These are phyloP conservation scores for Geosmithia morbida DNA, from an alignment of 2,329 filamentous ascomycete species.

Conservation along the genomic window DNA sequence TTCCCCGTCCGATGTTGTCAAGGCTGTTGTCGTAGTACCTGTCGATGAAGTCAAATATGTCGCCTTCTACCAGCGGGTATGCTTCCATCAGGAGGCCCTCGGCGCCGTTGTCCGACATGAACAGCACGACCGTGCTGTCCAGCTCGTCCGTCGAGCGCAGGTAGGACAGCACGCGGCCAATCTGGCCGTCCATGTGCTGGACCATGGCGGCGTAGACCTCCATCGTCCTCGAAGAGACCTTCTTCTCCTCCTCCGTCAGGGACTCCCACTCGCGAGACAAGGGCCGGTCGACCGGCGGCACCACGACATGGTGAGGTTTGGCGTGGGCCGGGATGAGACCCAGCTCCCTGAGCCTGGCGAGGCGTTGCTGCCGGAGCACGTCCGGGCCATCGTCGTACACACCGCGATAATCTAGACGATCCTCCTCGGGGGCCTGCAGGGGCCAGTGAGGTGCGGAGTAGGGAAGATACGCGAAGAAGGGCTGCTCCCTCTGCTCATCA, in stretches of 20 bases:
- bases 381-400: conserved; percentile 48
- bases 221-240: neutral
- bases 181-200: conserved; percentile 43
- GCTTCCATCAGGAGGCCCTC: conserved; percentile 45
- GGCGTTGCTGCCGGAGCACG: conserved; percentile 32
- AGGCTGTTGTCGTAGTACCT: conserved; percentile 36
- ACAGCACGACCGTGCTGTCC: conserved; percentile 49
- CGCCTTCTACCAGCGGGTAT: conserved; percentile 24
- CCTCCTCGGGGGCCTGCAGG: conserved; percentile 39
- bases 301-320: conserved; percentile 19
- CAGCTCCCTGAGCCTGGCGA: conserved; percentile 27
- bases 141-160: conserved; percentile 39
- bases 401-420: conserved; percentile 40
- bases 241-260: neutral
- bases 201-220: conserved; percentile 47
- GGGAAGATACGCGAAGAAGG: conserved; percentile 12
- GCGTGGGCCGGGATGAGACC: conserved; percentile 27
- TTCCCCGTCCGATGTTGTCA: conserved; percentile 38
- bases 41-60: conserved; percentile 35
- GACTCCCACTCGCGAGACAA: neutral
- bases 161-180: conserved; percentile 43
- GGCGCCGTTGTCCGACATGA: conserved; percentile 50
- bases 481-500: conserved; percentile 10
- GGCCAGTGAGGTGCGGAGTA: conserved; percentile 53
- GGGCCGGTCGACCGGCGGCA: neutral